Base-by-base conservation (phyloP, 495 filamentous ascomycete species). In the Tuber microsphaerosporum region DNA sequence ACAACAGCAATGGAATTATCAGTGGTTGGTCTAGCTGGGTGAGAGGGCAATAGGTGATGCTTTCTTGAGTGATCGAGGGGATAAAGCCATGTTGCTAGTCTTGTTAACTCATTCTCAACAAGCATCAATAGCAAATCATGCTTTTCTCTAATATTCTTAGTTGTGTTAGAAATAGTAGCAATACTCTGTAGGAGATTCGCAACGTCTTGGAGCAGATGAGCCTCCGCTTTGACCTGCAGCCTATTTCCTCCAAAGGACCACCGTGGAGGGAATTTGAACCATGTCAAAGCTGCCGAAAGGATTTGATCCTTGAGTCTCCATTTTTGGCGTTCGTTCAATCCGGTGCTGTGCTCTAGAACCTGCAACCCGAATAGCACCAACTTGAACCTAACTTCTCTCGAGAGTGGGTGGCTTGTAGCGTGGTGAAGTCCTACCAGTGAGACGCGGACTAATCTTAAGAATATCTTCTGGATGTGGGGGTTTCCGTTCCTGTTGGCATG, bases 171-270 rank as follows among this genome's bases (percentile, higher is more conserved):
- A 56, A 93, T 89, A 61, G 84, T 80, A 3, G 87, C 83, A 86
- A 71, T 84, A 4, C 84, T 81, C 72, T 84, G 87, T 75, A 99
- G 83, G 42, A 89, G 88, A 69, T 85, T 84, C 42, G 89, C 85
- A 51, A 97, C 90, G 84, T 98, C 94, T 16, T 86, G 86, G 12
- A 99, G 88, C 45, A 98, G 84, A 77, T 90, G 91, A 45, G 92
- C 89, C 84, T 99, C 96, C 0, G 96, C 93, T 84, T 95, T 98
- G 43, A 98, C 87, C 82, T 98, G 95, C 12, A 97, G 85, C 70
- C 92, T 87, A 82, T 97, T 97, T 75, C 94, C 94, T 65, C 96
- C 96, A 83, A 96, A 98, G 4, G 94, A 96, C 95, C 95, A 99
- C 77, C 89, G 88, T 46, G 96, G 92, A 22, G 92, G 85, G 76